Conservation (phyloP, 2,329 filamentous ascomycete species). For the Zarea fungicola region DNA sequence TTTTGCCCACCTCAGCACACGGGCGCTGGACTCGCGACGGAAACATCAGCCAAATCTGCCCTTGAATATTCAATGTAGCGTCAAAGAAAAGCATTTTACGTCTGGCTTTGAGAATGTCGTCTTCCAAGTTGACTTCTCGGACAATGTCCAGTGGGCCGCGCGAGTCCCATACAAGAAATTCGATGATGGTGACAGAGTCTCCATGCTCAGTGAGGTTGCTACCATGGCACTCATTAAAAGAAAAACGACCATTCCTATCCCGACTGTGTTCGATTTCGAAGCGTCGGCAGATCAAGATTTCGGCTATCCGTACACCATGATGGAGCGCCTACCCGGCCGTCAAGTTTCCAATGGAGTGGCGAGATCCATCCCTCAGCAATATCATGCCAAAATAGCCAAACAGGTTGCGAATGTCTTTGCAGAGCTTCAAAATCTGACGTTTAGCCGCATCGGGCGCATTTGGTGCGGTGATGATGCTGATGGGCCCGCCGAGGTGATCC, state of each 20-base stretch:
- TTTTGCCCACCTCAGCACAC: conserved; percentile 17
- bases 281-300: conserved; percentile 18
- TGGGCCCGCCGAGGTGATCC: conserved; percentile 20
- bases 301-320: conserved; percentile 23
- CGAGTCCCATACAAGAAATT: conserved; percentile 19
- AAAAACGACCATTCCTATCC: conserved; percentile 21
- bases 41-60: background rate
- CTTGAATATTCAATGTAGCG: background rate
- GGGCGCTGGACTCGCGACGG: conserved; percentile 2
- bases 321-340: conserved; percentile 20
- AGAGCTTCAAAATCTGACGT: conserved; percentile 23
- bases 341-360: conserved; percentile 16
- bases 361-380: conserved; percentile 15
- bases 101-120: conserved; percentile 23
- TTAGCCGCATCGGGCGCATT: conserved; percentile 22
- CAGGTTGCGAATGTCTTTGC: conserved; percentile 21
- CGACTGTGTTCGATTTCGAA: conserved; percentile 20
- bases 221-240: conserved; percentile 22
- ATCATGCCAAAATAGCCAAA: conserved; percentile 21
- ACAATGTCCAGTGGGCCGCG: conserved; percentile 22
- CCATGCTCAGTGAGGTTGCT: conserved; percentile 25
- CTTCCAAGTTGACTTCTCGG: conserved; percentile 23
- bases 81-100: conserved; percentile 16
- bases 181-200: conserved; percentile 16
- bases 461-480: conserved; percentile 22